These are phyloP conservation scores for Dioscorea zingiberensis DNA, from an alignment of 106 monocot genomes.

Conservation along the genomic window DNA sequence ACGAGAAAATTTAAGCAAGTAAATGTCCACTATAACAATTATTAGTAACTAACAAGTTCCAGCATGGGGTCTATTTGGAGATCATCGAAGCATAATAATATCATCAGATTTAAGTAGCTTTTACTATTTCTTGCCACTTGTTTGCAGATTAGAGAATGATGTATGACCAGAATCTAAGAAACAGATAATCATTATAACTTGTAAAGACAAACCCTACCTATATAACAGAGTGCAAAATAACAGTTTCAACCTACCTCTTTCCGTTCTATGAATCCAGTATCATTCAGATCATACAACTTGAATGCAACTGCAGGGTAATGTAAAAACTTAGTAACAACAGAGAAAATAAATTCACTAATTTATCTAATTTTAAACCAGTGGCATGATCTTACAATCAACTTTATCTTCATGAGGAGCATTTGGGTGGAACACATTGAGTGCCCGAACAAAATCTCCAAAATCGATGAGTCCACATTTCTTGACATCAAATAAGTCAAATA, in stretches of 20 bases:
- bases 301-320: conserved; percentile 3
- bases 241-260: conserved; percentile 1
- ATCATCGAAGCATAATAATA: no score
- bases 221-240: background rate
- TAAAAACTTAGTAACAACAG: background rate
- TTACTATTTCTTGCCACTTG: no score
- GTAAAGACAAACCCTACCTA: no score
- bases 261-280: conserved; percentile 11
- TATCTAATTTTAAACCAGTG: no score
- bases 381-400: conserved; percentile 12
- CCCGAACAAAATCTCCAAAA: conserved; percentile 15
- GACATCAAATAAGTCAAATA: conserved; percentile 15
- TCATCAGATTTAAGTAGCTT: no score
- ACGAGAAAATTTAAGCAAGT: no score
- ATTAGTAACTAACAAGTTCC: no score
- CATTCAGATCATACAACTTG: conserved; percentile 7
- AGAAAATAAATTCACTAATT: background rate
- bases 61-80: no score
- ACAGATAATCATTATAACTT: no score
- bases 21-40: no score
- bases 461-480: conserved; percentile 12
- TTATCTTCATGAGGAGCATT: conserved; percentile 15
- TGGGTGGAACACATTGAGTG: conserved; percentile 17
- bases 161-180: no score
- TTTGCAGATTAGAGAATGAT: no score